Conservation (phyloP, 2,329 filamentous ascomycete genomes). For the Botryotinia convoluta region DNA sequence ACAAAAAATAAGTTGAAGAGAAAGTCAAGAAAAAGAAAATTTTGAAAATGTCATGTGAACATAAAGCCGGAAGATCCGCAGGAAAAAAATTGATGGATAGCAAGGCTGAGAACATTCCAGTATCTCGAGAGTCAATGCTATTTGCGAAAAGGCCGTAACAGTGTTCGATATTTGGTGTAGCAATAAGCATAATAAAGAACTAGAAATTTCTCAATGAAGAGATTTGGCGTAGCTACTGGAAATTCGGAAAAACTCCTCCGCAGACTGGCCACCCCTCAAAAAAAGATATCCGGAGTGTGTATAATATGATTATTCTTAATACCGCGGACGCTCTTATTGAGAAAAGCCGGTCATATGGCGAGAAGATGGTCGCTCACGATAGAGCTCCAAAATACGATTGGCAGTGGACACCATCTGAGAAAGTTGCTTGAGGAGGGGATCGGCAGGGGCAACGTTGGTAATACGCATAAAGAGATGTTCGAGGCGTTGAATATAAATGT, state of each 20-base stretch:
- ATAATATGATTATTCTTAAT: slow-evolving; percentile 1
- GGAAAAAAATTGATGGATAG: neutral
- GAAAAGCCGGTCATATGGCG: slow-evolving; percentile 12
- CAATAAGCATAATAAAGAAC: slow-evolving; percentile 27
- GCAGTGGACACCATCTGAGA: slow-evolving; percentile 43
- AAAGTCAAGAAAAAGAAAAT: slow-evolving; percentile 4
- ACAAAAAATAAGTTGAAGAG: slow-evolving; percentile 14
- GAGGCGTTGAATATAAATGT: slow-evolving; percentile 50
- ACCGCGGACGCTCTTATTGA: neutral
- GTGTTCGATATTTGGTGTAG: slow-evolving; percentile 25
- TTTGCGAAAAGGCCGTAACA: slow-evolving; percentile 18
- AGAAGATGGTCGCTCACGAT: slow-evolving; percentile 21
- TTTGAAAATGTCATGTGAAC: neutral
- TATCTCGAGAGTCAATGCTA: slow-evolving; percentile 29
- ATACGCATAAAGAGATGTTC: slow-evolving; percentile 54
- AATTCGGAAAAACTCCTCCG: neutral
- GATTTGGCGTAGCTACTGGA: slow-evolving; percentile 21
- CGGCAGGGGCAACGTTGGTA: slow-evolving; percentile 47
- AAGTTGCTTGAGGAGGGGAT: slow-evolving; percentile 50
- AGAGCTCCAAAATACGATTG: slow-evolving; percentile 36
- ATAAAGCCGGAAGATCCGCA: slow-evolving; percentile 3
- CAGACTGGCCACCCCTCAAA: neutral
- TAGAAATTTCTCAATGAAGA: slow-evolving; percentile 27
- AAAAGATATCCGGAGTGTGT: slow-evolving; percentile 8
- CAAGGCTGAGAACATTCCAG: slow-evolving; percentile 36